phyloP scores from a whole-genome alignment of 306 rosid species.

The Pyrus bretschneideri region DNA sequence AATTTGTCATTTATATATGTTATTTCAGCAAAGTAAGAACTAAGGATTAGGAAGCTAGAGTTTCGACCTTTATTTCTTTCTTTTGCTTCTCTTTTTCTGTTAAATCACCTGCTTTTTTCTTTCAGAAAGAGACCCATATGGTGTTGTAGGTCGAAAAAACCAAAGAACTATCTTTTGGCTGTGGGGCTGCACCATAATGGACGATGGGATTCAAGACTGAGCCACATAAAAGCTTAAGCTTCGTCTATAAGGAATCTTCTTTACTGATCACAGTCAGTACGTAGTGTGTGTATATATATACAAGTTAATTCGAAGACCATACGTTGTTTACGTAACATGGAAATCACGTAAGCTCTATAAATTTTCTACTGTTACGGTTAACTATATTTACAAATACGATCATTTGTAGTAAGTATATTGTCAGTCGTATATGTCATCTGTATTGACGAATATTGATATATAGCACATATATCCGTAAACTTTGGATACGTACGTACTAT shows the following conservation, averaged over 20 bases:
- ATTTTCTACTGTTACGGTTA: no score
- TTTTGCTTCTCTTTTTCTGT: constrained; percentile 14
- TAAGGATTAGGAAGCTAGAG: neutral
- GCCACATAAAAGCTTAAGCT: constrained; percentile 28
- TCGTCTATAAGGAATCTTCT: constrained; percentile 45
- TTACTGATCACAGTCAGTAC: neutral
- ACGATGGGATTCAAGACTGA: neutral
- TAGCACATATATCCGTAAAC: neutral
- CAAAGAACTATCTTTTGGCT: constrained; percentile 32
- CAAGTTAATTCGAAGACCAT: neutral
- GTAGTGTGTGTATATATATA: neutral
- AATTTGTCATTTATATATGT: constrained; percentile 28
- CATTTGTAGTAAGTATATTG: neutral
- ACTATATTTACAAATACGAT: neutral
- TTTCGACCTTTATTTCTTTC: constrained; percentile 15
- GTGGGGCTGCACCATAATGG: constrained; percentile 30
- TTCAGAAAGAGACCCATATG: constrained; percentile 40
- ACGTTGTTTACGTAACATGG: neutral
- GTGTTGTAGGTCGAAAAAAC: constrained; percentile 24
- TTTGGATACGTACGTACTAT: neutral
- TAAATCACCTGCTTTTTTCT: constrained; percentile 30
- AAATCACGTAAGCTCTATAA: neutral
- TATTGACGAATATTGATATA: neutral
- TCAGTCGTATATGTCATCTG: neutral
- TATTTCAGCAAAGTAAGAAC: neutral